Evolutionary conservation across 2,329 filamentous ascomycete genomes (phyloP).

Genomic region (Clonostachys sp.): DNA sequence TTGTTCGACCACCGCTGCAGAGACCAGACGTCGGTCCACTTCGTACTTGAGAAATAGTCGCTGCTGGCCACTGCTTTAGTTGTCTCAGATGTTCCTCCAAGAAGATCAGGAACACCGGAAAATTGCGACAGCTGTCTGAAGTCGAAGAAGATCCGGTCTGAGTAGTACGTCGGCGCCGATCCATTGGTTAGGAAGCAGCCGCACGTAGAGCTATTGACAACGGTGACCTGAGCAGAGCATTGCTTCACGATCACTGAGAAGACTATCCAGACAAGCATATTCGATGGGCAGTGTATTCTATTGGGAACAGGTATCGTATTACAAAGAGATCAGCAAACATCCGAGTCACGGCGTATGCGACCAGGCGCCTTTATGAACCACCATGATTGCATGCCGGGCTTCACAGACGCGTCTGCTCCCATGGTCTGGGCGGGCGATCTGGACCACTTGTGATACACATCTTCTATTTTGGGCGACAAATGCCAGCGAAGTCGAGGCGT

Average conservation of each 20-base stretch:
- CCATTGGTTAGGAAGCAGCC: slow-evolving; percentile 44
- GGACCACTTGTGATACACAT: no score
- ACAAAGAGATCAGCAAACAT: no score
- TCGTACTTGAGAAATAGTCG: slow-evolving; percentile 27
- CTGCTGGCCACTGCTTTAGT: slow-evolving; percentile 23
- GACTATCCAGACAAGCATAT: slow-evolving; percentile 1
- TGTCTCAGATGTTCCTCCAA: slow-evolving; percentile 14
- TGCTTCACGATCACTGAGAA: not conserved
- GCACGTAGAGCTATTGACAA: slow-evolving; percentile 26
- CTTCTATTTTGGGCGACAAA: no score
- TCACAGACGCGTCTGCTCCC: no score
- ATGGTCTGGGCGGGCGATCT: no score
- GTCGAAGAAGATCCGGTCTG: slow-evolving; percentile 43
- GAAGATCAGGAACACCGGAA: slow-evolving; percentile 25
- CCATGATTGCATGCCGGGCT: no score
- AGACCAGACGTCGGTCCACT: slow-evolving; percentile 30
- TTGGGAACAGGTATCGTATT: no score
- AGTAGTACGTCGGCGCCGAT: slow-evolving; percentile 34
- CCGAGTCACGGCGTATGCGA: no score
- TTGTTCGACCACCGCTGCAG: slow-evolving; percentile 35
- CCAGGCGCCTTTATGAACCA: no score
- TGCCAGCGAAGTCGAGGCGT: no score
- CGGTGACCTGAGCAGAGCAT: slow-evolving; percentile 2
- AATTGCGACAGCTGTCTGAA: slow-evolving; percentile 36
- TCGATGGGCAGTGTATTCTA: not conserved